These are phyloP conservation scores for Eucalyptus camaldulensis DNA, from an alignment of 345 rosid species.

Conservation along the genomic window DNA sequence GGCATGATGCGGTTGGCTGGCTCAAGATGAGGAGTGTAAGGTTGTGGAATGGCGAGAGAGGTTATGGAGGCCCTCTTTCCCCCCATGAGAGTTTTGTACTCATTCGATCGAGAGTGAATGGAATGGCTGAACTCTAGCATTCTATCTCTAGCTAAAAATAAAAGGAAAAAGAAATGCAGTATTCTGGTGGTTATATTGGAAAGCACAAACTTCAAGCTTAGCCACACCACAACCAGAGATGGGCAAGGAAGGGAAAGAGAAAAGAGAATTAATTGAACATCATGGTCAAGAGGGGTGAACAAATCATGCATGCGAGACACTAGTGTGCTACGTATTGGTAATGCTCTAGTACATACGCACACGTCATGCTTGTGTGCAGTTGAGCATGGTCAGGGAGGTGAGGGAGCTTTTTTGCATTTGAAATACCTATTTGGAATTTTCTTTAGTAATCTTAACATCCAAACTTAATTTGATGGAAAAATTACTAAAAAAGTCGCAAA, in stretches of 20 bases:
- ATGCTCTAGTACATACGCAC: not conserved
- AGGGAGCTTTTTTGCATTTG: not conserved
- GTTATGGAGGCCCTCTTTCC: not conserved
- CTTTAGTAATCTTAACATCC: not conserved
- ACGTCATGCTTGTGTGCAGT: not conserved
- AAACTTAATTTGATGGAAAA: not conserved
- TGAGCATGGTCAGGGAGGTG: not conserved
- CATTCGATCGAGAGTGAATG: not conserved
- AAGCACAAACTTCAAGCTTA: not conserved
- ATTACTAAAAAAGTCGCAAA: too few relatives aligned
- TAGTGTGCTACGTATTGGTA: not conserved
- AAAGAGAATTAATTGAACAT: not conserved
- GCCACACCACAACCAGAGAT: not conserved
- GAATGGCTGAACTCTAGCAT: not conserved
- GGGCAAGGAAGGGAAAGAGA: not conserved
- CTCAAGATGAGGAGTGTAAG: constrained; percentile 52
- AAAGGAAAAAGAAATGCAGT: not conserved
- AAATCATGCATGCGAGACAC: not conserved
- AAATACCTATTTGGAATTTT: not conserved
- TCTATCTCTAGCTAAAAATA: not conserved
- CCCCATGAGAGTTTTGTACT: not conserved
- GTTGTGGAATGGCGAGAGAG: constrained; percentile 19
- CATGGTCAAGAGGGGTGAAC: not conserved
- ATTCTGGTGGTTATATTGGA: not conserved
- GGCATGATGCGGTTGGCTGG: constrained; percentile 17